Evolutionary conservation across 2,329 filamentous ascomycete species (phyloP), one percentile per base, ranked within the genome.

Genomic region (Aureobasidium sp.): DNA sequence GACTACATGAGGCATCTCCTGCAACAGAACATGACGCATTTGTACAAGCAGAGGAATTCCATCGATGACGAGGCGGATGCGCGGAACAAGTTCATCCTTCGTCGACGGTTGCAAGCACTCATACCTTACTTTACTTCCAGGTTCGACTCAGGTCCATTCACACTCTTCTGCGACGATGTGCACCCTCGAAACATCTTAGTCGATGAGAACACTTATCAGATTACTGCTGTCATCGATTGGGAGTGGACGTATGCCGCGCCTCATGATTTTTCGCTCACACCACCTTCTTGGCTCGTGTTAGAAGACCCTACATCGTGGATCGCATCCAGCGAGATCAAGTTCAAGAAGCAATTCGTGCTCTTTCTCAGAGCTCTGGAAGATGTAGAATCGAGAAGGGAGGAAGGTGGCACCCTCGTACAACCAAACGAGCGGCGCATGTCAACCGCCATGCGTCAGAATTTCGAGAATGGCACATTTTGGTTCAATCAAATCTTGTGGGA

Each of bases 211-310:
- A 50, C 56, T 13, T 62, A 68, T 7, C 64, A 64, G 6, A 65
- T 70, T 12, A 60, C 67, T 34, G 66, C 63, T 1, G 63, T 70
- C 13, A 59, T 69, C 2, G 68, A 69, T 50, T 68, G 65, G 66
- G 68, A 69, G 47, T 69, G 67, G 66, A 61, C 69, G 41, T 66
- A 68, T 46, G 59, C 63, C 20, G 68, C 62, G 41, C 69, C 69
- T 15, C 46, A 44, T 41, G 63, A 70, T 44, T 63, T 69, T 46
- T 67, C 63, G 44, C 59, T 63, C 41, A 66, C 64, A 13, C 59
- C 68, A 27, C 68, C 67, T 9, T 48, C 56, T 17, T 63, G 62
- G 62, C 41, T 61, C 9, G 20, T 47, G 1, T 17, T 55, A 8
- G 46, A 47, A 20, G 13, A 20, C 36, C 20, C 34, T 3, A 29